Percentiles rank a stretch among this genome's conserved stretches.
Conservation (phyloP, 305 asterid genomes). For the Rubia peregrina region DNA sequence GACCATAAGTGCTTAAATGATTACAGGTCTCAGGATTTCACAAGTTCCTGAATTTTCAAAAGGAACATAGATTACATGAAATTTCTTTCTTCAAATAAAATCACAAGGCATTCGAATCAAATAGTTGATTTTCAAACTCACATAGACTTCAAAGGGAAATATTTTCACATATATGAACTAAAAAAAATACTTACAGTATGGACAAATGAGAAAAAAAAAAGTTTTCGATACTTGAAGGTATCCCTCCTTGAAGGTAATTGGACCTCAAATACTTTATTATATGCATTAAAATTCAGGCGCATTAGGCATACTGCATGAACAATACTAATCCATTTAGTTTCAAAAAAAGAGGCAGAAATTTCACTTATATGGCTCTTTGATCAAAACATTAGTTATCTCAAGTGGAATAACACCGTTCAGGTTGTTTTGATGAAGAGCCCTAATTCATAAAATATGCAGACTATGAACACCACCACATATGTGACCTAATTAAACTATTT, state of each 20-base stretch:
- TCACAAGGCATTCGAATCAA: background rate
- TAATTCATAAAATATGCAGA: conserved; percentile 19
- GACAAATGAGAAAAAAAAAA: conserved; percentile 57
- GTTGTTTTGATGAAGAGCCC: conserved; percentile 92
- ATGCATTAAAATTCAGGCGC: conserved; percentile 1
- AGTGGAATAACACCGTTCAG: conserved; percentile 75
- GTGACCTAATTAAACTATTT: background rate
- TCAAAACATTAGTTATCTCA: conserved; percentile 68
- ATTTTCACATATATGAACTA: background rate
- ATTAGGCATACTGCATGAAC: background rate
- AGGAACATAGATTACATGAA: background rate
- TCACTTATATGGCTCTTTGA: conserved; percentile 81
- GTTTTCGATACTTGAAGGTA: conserved; percentile 76
- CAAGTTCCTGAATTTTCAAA: conserved; percentile 50
- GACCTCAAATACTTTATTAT: conserved; percentile 62
- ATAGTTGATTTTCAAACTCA: conserved; percentile 29
- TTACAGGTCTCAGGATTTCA: no score
- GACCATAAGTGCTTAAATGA: no score
- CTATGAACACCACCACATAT: conserved; percentile 3
- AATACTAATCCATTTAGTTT: background rate
- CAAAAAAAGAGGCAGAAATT: conserved; percentile 21
- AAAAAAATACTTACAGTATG: conserved; percentile 47
- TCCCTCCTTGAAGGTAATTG: conserved; percentile 87
- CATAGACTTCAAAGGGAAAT: conserved; percentile 23
- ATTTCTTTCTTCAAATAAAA: background rate